Conservation (phyloP, 331 rosid genomes). For the Prunus yedoensis region DNA sequence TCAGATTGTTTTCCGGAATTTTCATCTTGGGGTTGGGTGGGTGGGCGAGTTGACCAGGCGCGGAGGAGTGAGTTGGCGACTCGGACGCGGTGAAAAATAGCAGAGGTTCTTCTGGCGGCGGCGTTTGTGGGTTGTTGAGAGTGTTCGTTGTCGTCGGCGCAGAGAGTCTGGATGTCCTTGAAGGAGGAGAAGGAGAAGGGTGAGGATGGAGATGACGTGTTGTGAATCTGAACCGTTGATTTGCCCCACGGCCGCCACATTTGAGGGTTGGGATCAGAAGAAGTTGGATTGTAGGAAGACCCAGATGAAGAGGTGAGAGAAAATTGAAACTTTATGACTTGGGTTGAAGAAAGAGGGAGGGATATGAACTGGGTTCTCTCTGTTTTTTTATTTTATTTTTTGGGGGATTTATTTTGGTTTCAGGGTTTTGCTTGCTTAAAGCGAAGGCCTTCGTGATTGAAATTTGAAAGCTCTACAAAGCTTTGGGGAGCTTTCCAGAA, state of each 20-base stretch:
- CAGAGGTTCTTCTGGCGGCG: conserved; percentile 39
- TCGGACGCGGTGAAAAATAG: conserved; percentile 78
- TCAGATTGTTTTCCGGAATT: conserved; percentile 16
- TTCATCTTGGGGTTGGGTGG: conserved; percentile 17
- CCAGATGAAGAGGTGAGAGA: neutral
- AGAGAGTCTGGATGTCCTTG: conserved; percentile 76
- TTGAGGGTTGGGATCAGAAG: conserved; percentile 35
- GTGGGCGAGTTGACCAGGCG: conserved; percentile 57
- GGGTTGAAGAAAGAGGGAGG: conserved; percentile 16
- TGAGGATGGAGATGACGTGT: conserved; percentile 44
- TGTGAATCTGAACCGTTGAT: conserved; percentile 61
- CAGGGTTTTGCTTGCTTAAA: conserved; percentile 34
- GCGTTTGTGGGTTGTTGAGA: conserved; percentile 31
- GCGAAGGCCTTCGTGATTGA: conserved; percentile 40
- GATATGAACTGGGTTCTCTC: neutral
- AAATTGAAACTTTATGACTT: neutral
- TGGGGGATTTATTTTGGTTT: neutral
- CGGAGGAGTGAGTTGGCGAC: conserved; percentile 71
- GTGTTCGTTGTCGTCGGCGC: conserved; percentile 46
- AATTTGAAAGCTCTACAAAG: conserved; percentile 23
- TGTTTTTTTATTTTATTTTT: too few species aligned
- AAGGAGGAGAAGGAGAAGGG: conserved; percentile 79
- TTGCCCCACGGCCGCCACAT: conserved; percentile 91
- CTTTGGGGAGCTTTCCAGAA: neutral
- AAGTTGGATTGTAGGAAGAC: conserved; percentile 13